Conservation (phyloP, 495 filamentous ascomycete species). For the Darksidea phi region DNA sequence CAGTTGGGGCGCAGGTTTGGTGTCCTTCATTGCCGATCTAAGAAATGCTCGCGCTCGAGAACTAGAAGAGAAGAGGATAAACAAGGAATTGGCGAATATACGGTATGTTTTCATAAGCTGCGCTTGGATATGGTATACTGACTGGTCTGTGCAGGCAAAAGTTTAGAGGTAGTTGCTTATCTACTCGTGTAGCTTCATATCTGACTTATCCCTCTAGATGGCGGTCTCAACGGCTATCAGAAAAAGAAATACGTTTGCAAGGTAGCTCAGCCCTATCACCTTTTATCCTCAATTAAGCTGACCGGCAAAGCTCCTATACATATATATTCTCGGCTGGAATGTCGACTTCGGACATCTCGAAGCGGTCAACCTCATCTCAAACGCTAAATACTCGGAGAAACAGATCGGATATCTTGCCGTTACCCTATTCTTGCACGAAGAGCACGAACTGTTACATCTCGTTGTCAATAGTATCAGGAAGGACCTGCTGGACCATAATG, state of each 20-base stretch:
- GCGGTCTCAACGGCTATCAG: slow-evolving; percentile 88
- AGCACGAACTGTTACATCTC: slow-evolving; percentile 92
- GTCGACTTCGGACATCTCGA: slow-evolving; percentile 99
- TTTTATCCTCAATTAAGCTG: slow-evolving; percentile 18
- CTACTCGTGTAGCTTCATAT: slow-evolving; percentile 11
- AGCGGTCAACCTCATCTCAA: slow-evolving; percentile 95
- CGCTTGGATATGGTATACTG: slow-evolving; percentile 26
- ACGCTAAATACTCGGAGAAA: slow-evolving; percentile 97
- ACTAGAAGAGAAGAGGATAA: slow-evolving; percentile 97
- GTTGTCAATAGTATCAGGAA: slow-evolving; percentile 99
- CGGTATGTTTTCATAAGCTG: slow-evolving; percentile 52
- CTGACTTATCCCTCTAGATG: slow-evolving; percentile 54
- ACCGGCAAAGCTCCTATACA: slow-evolving; percentile 77
- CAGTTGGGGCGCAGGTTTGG: slow-evolving; percentile 57
- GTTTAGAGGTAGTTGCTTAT: slow-evolving; percentile 61
- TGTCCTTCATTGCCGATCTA: slow-evolving; percentile 97
- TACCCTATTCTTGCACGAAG: slow-evolving; percentile 93
- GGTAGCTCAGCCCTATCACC: slow-evolving; percentile 44
- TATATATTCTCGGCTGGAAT: slow-evolving; percentile 99
- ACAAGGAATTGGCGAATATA: slow-evolving; percentile 99
- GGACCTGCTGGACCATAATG: slow-evolving; percentile 89
- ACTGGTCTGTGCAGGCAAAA: slow-evolving; percentile 56
- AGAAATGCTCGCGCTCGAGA: slow-evolving; percentile 93
- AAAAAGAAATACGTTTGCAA: slow-evolving; percentile 99
- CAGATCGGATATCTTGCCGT: slow-evolving; percentile 99